These are phyloP conservation scores for Neonectria faginata DNA, from an alignment of 2,329 filamentous ascomycete genomes.

Conservation along the genomic window DNA sequence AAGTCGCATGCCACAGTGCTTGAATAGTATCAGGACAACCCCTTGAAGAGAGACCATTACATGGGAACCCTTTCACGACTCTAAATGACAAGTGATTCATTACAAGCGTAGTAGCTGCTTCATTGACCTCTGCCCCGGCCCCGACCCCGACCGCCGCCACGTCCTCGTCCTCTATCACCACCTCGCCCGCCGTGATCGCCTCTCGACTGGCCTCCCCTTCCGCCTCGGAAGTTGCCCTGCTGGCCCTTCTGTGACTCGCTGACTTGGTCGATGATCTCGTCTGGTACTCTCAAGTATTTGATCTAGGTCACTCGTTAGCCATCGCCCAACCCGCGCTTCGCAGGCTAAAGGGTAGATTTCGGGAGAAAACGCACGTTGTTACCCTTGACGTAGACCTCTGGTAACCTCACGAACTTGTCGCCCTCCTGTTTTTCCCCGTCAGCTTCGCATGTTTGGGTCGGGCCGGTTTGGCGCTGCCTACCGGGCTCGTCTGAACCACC, in stretches of 20 bases:
- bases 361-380: constrained; percentile 81
- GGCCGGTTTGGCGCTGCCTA: constrained; percentile 51
- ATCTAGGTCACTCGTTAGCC: constrained; percentile 70
- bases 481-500: constrained; percentile 93
- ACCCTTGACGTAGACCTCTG: constrained; percentile 95
- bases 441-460: constrained; percentile 24
- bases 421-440: constrained; percentile 71
- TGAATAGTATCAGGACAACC: background rate
- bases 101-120: constrained; percentile 24
- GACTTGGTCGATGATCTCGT: constrained; percentile 94
- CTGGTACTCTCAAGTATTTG: constrained; percentile 95
- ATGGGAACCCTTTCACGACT: background rate
- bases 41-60: background rate
- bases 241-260: constrained; percentile 91
- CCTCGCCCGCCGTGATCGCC: constrained; percentile 69
- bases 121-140: constrained; percentile 52
- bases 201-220: constrained; percentile 69
- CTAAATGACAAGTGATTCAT: background rate
- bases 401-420: constrained; percentile 90
- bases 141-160: constrained; percentile 55
- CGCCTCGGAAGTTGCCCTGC: constrained; percentile 71
- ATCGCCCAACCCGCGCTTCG: background rate
- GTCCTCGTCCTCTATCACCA: constrained; percentile 57
- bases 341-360: background rate
- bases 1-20: background rate